Evolutionary conservation across 179 eudicot species (phyloP).

Genomic region (Sideroxylon spinosum): DNA sequence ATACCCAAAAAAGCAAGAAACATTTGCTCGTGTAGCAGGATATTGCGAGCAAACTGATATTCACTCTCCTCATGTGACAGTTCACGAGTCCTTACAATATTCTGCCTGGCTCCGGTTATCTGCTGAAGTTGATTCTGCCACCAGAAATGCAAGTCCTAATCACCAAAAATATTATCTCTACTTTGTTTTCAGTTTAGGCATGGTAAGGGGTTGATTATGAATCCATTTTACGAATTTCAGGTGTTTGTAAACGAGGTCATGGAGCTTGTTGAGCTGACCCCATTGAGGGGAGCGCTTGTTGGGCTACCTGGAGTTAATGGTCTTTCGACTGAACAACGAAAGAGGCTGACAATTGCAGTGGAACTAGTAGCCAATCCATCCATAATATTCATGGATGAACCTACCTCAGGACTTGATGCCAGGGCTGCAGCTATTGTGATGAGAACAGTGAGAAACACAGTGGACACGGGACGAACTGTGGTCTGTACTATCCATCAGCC

Average conservation of each 20-base stretch:
- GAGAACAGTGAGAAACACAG: constrained; percentile 30
- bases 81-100: constrained; percentile 26
- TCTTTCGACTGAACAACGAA: constrained; percentile 30
- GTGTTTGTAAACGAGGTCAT: constrained; percentile 27
- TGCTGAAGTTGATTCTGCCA: constrained; percentile 18
- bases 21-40: constrained; percentile 31
- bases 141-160: constrained; percentile 19
- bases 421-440: constrained; percentile 35
- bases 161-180: background rate
- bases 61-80: constrained; percentile 35
- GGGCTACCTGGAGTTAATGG: constrained; percentile 32
- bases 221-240: constrained; percentile 9
- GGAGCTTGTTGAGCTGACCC: constrained; percentile 28
- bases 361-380: constrained; percentile 35
- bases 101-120: constrained; percentile 37
- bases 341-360: constrained; percentile 31
- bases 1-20: constrained; percentile 31
- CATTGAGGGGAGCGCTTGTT: constrained; percentile 20
- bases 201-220: background rate
- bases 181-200: background rate
- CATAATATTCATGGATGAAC: constrained; percentile 34
- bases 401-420: constrained; percentile 33
- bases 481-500: constrained; percentile 33
- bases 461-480: constrained; percentile 28
- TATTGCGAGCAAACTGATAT: constrained; percentile 40